Base-by-base conservation (phyloP, 1,139 yeast species). In the Hanseniaspora gamundiae region DNA sequence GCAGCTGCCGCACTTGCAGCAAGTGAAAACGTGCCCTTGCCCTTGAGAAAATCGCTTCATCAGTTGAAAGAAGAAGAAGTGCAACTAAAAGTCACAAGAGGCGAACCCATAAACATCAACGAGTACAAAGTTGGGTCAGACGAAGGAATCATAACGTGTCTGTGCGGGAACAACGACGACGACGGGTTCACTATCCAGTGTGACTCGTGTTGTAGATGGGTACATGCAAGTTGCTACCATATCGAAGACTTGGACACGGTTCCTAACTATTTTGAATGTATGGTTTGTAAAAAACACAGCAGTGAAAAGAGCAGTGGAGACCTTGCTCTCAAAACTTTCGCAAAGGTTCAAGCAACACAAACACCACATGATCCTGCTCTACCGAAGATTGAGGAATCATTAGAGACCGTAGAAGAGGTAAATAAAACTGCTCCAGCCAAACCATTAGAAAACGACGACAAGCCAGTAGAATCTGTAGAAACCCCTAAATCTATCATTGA, bases 161-260 rank as follows among this genome's bases (percentile, higher is more conserved):
- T 88, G 4, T 88, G 98, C 67, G 88, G 80, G 0, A 78, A 72
- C 51, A 86, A 80, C 46, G 95, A 88, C 51, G 97, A 88, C 61
- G 97, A 88, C 58, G 96, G 96, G 1, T 86, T 85, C 60, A 87
- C 96, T 1, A 83, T 88, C 48, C 96, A 87, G 61, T 88, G 97
- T 65, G 95, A 87, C 59, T 72, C 76, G 40, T 88, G 97, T 61
- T 80, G 75, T 61, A 76, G 95, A 49, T 88, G 96, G 96, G 95
- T 87, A 59, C 97, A 88, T 64, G 88, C 94, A 39, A 70, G 76
- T 21, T 88, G 97, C 63, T 86, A 85, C 75, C 84, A 83, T 8
- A 84, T 82, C 51, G 70, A 69, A 43, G 74, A 80, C 41, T 78
- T 74, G 47, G 82, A 76, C 29, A 79, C 80, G 47, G 93, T 80